These are phyloP conservation scores for Sugiyamaella castrensis DNA, from an alignment of 1,139 yeast species.

Conservation along the genomic window DNA sequence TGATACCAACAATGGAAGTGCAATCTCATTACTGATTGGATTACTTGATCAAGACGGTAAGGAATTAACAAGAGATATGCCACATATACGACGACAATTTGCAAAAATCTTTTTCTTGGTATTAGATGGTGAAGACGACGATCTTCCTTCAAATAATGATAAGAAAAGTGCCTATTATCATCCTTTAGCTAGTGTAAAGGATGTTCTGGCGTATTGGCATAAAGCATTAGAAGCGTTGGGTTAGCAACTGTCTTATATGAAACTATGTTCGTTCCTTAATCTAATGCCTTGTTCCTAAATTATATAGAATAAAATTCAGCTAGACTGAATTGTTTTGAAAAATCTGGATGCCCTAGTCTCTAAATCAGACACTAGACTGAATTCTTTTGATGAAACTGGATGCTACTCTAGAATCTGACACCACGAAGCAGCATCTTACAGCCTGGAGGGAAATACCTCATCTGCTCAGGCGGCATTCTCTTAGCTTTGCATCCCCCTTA, in stretches of 20 bases:
- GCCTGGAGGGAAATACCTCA: too few relatives aligned
- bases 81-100: constrained; percentile 7
- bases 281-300: too few relatives aligned
- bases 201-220: constrained; percentile 13
- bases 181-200: constrained; percentile 5
- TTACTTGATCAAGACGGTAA: constrained; percentile 9
- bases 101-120: constrained; percentile 11
- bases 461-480: too few relatives aligned
- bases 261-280: too few relatives aligned
- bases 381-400: too few relatives aligned
- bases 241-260: not conserved
- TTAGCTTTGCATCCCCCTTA: too few relatives aligned
- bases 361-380: too few relatives aligned
- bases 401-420: too few relatives aligned
- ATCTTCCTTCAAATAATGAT: not conserved
- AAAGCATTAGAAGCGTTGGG: constrained; percentile 6
- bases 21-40: constrained; percentile 2
- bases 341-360: too few relatives aligned
- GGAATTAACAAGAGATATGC: constrained; percentile 7
- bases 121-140: constrained; percentile 7
- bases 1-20: constrained; percentile 8
- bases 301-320: too few relatives aligned
- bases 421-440: too few relatives aligned
- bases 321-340: too few relatives aligned
- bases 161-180: not conserved